Conservation (phyloP, 148 eudicot species). For the Cornus suecica region DNA sequence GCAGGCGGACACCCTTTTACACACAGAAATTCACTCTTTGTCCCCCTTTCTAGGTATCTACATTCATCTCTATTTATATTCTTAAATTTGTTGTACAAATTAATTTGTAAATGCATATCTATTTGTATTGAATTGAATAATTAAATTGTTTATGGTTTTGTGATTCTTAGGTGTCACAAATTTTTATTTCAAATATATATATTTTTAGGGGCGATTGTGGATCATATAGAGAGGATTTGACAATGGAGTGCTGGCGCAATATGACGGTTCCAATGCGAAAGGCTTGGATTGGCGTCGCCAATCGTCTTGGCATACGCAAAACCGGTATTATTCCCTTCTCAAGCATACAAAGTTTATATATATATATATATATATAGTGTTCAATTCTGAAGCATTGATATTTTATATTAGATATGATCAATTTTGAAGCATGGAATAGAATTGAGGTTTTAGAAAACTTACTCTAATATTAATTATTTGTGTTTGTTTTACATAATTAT, state of each 20-base stretch:
- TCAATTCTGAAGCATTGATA: too few relatives aligned
- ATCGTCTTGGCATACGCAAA: conserved; percentile 30
- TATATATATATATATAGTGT: too few relatives aligned
- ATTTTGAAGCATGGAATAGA: too few relatives aligned
- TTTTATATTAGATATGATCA: too few relatives aligned
- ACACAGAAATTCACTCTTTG: background rate
- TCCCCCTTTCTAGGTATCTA: background rate
- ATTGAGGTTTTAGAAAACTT: too few relatives aligned
- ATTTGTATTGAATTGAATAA: background rate
- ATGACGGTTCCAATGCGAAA: conserved; percentile 24
- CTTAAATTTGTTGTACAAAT: too few relatives aligned
- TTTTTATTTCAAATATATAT: background rate
- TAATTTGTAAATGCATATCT: background rate
- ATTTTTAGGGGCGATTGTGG: background rate
- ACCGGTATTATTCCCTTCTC: conserved; percentile 12
- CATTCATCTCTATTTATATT: background rate
- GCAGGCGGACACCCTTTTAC: background rate
- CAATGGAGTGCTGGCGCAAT: conserved; percentile 29
- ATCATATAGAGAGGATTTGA: background rate
- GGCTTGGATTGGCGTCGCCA: conserved; percentile 23
- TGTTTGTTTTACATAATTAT: too few relatives aligned
- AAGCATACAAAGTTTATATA: too few relatives aligned
- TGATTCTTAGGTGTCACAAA: too few relatives aligned
- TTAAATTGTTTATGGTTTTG: background rate
- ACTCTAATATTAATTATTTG: too few relatives aligned